These are phyloP conservation scores for Casaregolazyma lundiana DNA, from an alignment of 1,139 yeast species.

Conservation along the genomic window DNA sequence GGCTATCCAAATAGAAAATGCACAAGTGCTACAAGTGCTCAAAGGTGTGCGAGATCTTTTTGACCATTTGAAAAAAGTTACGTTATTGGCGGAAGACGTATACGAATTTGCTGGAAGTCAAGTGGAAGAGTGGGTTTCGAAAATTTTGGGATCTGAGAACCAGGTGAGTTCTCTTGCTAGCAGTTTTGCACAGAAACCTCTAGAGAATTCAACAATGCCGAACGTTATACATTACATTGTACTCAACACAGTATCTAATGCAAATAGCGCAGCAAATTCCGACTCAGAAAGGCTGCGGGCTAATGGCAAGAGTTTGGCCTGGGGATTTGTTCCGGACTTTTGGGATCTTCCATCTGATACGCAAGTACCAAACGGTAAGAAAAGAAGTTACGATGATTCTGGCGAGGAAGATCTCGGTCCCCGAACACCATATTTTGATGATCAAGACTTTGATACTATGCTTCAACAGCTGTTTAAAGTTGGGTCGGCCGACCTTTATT, in stretches of 20 bases:
- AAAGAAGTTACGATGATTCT: neutral
- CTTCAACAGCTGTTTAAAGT: conserved; percentile 14
- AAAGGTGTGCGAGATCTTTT: neutral
- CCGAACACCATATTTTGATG: neutral
- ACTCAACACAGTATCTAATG: neutral
- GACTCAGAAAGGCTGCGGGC: neutral
- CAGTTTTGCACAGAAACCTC: neutral
- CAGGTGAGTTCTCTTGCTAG: neutral
- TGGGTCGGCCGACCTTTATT: conserved; percentile 2
- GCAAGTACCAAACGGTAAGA: neutral
- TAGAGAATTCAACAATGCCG: neutral
- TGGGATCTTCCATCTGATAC: neutral
- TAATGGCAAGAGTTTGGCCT: neutral
- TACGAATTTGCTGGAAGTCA: neutral
- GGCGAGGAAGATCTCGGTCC: neutral
- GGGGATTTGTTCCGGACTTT: neutral
- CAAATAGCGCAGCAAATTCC: neutral
- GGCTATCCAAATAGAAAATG: neutral
- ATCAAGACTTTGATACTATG: conserved; percentile 9
- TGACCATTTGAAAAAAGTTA: neutral
- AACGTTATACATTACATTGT: neutral
- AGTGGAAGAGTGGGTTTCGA: conserved; percentile 3
- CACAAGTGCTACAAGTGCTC: neutral
- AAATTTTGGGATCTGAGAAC: neutral
- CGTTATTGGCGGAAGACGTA: conserved; percentile 1